phyloP scores from a whole-genome alignment of 257 asterid species.

The Forsythia viridissima region DNA sequence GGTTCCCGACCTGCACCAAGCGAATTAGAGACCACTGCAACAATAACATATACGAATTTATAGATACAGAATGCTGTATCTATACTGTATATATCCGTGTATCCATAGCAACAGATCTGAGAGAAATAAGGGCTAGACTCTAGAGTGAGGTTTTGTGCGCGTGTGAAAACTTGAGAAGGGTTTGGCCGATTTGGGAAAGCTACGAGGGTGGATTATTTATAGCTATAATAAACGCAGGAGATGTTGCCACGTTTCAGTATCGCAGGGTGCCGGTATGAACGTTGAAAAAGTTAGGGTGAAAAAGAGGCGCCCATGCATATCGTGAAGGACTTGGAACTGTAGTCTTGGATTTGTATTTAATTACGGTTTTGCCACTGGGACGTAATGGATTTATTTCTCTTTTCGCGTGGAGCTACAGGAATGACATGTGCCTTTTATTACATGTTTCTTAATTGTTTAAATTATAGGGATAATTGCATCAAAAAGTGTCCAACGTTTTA shows the following conservation, averaged over 20 bases:
- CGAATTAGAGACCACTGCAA: slow-evolving; percentile 63
- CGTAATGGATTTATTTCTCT: not conserved
- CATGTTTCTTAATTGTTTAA: too few species aligned
- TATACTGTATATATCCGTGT: not conserved
- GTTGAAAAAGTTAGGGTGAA: not conserved
- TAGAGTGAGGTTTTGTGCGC: not conserved
- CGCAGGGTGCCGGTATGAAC: not conserved
- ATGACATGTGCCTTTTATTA: not conserved
- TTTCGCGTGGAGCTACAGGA: not conserved
- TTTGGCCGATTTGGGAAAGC: not conserved
- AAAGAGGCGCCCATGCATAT: not conserved
- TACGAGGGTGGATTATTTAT: not conserved
- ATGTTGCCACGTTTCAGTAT: slow-evolving; percentile 24
- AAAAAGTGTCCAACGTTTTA: too few species aligned
- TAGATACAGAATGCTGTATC: not conserved
- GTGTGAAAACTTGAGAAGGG: not conserved
- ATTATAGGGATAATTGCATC: too few species aligned
- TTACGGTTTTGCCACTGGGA: not conserved
- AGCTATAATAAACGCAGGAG: slow-evolving; percentile 18
- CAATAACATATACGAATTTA: not conserved
- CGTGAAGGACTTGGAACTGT: not conserved
- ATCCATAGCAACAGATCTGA: not conserved
- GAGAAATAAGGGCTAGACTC: not conserved
- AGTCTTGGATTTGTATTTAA: not conserved
- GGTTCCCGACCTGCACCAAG: slow-evolving; percentile 76